Evolutionary conservation across 2,329 filamentous ascomycete genomes (phyloP).

Genomic region (Coleophoma eucalyptorum): DNA sequence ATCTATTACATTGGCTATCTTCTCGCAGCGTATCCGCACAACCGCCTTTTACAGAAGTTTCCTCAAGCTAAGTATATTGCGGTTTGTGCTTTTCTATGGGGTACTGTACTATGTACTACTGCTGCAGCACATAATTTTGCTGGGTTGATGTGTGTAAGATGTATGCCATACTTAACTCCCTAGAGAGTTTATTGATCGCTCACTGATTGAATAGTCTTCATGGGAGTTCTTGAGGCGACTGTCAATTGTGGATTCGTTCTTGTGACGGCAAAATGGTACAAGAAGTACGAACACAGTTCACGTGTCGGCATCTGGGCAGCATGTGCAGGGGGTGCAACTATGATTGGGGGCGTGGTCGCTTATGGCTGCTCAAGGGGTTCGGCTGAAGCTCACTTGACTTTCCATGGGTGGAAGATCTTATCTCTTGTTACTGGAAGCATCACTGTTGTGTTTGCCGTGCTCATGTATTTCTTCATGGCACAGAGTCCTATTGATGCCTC

Average conservation of each 20-base stretch:
- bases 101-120: constrained; percentile 52
- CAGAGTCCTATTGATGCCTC: constrained; percentile 29
- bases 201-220: not conserved
- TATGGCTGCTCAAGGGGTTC: not conserved
- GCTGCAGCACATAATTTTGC: constrained; percentile 54
- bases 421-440: not conserved
- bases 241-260: constrained; percentile 1
- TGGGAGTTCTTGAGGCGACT: not conserved
- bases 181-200: too few relatives aligned
- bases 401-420: constrained; percentile 1
- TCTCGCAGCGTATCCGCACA: constrained; percentile 2
- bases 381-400: not conserved
- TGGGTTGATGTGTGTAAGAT: constrained; percentile 40
- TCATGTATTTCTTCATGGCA: constrained; percentile 2
- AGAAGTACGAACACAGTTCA: not conserved
- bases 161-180: too few relatives aligned
- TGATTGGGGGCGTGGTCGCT: not conserved
- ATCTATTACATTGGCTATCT: constrained; percentile 35
- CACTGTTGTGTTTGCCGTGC: not conserved
- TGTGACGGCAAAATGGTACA: not conserved
- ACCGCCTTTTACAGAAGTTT: constrained; percentile 37
- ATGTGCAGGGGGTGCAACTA: not conserved
- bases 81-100: constrained; percentile 55
- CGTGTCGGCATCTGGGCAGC: not conserved
- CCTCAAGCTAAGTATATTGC: constrained; percentile 59